Evolutionary conservation across 2,329 filamentous ascomycete genomes (phyloP).

Genomic region (Aspergillus uvarum): DNA sequence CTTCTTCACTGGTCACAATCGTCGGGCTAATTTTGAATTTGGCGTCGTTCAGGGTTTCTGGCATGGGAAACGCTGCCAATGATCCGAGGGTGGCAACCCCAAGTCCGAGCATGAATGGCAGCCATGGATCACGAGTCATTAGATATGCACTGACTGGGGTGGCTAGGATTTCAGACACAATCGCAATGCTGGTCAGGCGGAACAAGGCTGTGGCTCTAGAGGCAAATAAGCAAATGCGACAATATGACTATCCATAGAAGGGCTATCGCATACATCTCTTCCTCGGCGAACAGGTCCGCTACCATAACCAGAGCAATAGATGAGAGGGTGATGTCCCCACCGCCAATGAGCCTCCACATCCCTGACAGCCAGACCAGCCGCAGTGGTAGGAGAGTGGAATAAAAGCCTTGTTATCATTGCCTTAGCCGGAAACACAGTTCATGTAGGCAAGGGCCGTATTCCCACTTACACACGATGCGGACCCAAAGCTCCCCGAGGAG

Average conservation of each 20-base stretch:
- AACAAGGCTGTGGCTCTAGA: constrained; percentile 27
- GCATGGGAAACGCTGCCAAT: constrained; percentile 18
- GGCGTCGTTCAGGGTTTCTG: constrained; percentile 23
- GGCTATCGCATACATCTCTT: constrained; percentile 25
- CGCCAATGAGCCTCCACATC: constrained; percentile 26
- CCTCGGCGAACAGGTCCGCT: constrained; percentile 29
- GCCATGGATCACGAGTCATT: constrained; percentile 25
- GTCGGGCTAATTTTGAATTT: constrained; percentile 11
- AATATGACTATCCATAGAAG: not conserved
- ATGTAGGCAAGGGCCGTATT: not conserved
- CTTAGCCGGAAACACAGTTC: not conserved
- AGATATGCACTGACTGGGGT: constrained; percentile 30
- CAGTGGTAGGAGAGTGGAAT: constrained; percentile 24
- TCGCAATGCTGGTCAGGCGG: constrained; percentile 20
- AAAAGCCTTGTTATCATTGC: constrained; percentile 13
- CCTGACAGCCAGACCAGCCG: constrained; percentile 29
- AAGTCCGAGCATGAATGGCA: constrained; percentile 22
- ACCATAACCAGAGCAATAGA: constrained; percentile 26
- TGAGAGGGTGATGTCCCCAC: constrained; percentile 23
- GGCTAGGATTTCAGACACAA: constrained; percentile 27
- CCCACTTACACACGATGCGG: constrained; percentile 28
- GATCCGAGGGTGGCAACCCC: constrained; percentile 13
- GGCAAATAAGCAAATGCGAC: constrained; percentile 1
- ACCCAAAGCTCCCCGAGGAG: constrained; percentile 27
- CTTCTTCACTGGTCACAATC: not conserved